These are phyloP conservation scores for Alternaria arbusti DNA, from an alignment of 2,329 filamentous ascomycete genomes.

Conservation along the genomic window DNA sequence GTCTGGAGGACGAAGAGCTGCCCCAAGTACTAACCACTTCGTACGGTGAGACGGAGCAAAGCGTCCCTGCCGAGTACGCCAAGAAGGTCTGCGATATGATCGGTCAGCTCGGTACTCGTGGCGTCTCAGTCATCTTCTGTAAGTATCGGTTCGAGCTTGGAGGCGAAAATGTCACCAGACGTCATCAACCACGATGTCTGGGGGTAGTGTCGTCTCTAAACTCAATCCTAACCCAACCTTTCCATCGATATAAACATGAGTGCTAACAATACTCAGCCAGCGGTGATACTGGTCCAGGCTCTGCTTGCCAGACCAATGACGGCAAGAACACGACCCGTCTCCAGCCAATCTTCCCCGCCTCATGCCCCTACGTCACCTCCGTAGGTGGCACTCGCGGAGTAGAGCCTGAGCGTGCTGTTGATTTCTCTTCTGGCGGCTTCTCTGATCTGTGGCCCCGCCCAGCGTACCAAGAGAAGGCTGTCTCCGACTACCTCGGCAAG, in stretches of 20 bases:
- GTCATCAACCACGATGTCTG: not conserved
- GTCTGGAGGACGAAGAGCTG: conserved; percentile 42
- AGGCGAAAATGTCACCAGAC: not conserved
- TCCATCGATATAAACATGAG: not conserved
- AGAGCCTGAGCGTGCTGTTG: conserved; percentile 48
- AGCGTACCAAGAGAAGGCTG: conserved; percentile 51
- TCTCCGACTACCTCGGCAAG: conserved; percentile 48
- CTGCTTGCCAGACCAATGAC: conserved; percentile 55
- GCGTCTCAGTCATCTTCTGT: conserved; percentile 49
- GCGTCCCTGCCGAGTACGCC: conserved; percentile 45
- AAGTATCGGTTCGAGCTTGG: not conserved
- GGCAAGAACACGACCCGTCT: conserved; percentile 53
- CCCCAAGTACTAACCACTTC: conserved; percentile 48
- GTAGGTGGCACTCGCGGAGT: conserved; percentile 53
- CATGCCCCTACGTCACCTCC: conserved; percentile 57
- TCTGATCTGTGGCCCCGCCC: conserved; percentile 53
- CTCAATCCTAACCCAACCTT: not conserved
- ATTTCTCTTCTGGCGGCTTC: conserved; percentile 55
- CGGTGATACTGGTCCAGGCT: conserved; percentile 51
- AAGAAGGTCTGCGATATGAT: conserved; percentile 50
- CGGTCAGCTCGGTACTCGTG: conserved; percentile 49
- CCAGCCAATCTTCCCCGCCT: conserved; percentile 54
- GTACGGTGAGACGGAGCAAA: conserved; percentile 51
- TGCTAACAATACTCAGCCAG: conserved; percentile 19
- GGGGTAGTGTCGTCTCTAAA: not conserved